Conservation (phyloP, 129 eudicot species). For the Sambucus nigra region DNA sequence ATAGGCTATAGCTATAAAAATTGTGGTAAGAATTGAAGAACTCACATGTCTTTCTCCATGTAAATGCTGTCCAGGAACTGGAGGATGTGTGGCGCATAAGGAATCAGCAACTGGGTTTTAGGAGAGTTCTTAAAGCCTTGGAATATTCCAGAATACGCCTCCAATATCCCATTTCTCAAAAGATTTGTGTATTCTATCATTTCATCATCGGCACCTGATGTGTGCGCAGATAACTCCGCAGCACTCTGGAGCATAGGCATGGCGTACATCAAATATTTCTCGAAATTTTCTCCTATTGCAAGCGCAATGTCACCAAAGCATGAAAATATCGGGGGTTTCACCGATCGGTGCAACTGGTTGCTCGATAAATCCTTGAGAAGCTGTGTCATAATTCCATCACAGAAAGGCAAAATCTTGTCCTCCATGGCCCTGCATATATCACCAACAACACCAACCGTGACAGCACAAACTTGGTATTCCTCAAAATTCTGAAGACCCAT, state of each 20-base stretch:
- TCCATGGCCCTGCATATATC: slow-evolving; percentile 90
- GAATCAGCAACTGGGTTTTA: slow-evolving; percentile 75
- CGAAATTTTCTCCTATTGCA: slow-evolving; percentile 93
- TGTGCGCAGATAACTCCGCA: slow-evolving; percentile 78
- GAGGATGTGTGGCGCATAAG: slow-evolving; percentile 74
- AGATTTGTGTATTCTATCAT: slow-evolving; percentile 84
- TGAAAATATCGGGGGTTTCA: slow-evolving; percentile 89
- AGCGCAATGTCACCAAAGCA: slow-evolving; percentile 92
- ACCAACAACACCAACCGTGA: slow-evolving; percentile 92
- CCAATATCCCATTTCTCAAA: slow-evolving; percentile 85
- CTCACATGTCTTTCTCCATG: slow-evolving; percentile 93
- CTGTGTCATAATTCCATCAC: slow-evolving; percentile 95
- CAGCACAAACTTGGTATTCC: slow-evolving; percentile 95
- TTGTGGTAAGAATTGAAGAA: too few species aligned
- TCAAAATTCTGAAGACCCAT: slow-evolving; percentile 97
- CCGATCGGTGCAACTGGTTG: slow-evolving; percentile 85
- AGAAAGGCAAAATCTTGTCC: slow-evolving; percentile 80
- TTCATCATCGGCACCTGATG: slow-evolving; percentile 89
- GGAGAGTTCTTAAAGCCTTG: slow-evolving; percentile 94
- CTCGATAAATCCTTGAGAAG: slow-evolving; percentile 84
- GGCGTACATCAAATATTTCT: slow-evolving; percentile 82
- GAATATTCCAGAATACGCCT: slow-evolving; percentile 91
- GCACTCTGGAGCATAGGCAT: slow-evolving; percentile 99
- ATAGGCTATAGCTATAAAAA: too few species aligned
- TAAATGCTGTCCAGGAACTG: slow-evolving; percentile 89